A percentile compares a stretch with the other conserved stretches of the same genome.
These are phyloP conservation scores for Boletus rubescentipes DNA, from an alignment of 768 basidiomycete species.

Conservation along the genomic window DNA sequence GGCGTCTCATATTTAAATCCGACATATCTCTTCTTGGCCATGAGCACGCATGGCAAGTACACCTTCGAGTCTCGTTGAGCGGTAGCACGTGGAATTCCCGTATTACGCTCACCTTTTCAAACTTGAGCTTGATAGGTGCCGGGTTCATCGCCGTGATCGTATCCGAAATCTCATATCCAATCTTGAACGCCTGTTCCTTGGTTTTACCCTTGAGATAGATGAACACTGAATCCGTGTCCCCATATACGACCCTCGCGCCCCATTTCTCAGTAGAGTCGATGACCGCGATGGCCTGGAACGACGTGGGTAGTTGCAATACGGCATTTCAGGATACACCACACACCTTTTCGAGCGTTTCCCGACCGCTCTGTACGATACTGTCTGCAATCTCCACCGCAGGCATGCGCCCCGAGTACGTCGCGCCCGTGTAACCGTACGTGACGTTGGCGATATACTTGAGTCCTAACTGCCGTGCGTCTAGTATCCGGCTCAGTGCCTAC, in stretches of 20 bases:
- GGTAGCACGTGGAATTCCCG: background rate
- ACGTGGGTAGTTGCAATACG: background rate
- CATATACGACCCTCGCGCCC: conserved; percentile 94
- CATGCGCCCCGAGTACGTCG: conserved; percentile 95
- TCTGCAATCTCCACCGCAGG: conserved; percentile 98
- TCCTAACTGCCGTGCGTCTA: conserved; percentile 90
- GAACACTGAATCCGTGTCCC: conserved; percentile 97
- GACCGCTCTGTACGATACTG: conserved; percentile 93
- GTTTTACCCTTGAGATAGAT: conserved; percentile 87
- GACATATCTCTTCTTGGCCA: conserved; percentile 98
- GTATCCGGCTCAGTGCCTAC: conserved; percentile 69
- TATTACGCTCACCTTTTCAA: conserved; percentile 74
- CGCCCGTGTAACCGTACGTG: conserved; percentile 95
- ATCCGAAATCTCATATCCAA: conserved; percentile 92
- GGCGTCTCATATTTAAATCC: conserved; percentile 92
- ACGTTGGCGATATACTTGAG: conserved; percentile 94
- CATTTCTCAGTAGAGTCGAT: conserved; percentile 80
- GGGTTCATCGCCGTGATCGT: conserved; percentile 85
- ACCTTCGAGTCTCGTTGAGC: conserved; percentile 51
- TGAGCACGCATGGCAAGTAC: conserved; percentile 90
- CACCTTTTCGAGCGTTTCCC: conserved; percentile 94
- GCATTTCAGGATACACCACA: conserved; percentile 3
- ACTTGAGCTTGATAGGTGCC: conserved; percentile 91
- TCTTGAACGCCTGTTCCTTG: conserved; percentile 89
- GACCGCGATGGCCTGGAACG: conserved; percentile 67